Evolutionary conservation across 2,329 filamentous ascomycete genomes (phyloP), one percentile per base, ranked within the genome.

Genomic region (Fusarium oligoseptatum): DNA sequence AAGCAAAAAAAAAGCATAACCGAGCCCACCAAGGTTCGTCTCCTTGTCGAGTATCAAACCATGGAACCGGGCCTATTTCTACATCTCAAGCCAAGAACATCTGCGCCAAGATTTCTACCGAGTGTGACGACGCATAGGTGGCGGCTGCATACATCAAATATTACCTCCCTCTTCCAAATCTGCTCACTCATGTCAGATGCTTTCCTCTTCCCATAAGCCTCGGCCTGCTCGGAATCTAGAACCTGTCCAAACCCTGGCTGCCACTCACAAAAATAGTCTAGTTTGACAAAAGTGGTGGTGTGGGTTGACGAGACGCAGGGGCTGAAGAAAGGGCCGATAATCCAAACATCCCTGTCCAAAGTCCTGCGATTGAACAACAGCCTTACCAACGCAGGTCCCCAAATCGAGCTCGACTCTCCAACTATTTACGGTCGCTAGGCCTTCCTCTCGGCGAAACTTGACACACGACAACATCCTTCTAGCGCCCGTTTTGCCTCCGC

Each of bases 381-480:
- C 27, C 32, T 34, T 56, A 11, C 52, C n/a, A 14, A 14, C 52
- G 52, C 24, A 32, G 17, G 58, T 61, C 48, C 39, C 27, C 41
- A 37, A 56, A 34, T 56, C 29, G 24, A 56, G 27, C 52, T 36
- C 24, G 4, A 29, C 17, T 60, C 39, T 17, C 58, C 52, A 39
- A 55, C 61, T 55, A 64, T 64, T 64, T 36, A 27, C 45, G 20
- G 34, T 65, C 52, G 63, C 63, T 65, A 65, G 63, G 63, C 63
- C 37, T 65, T 50, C 63, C 41, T 60, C 64, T 66, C 64, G 64
- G 64, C 41, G 64, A 60, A 20, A 66, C 29, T 60, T 45, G 64
- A 66, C 55, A 52, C 41, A 66, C 48, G 29, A 48, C 63, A 22
- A 50, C 41, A n/a, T 29, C 39, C 39, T 57, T 41, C 64, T 66